Evolutionary conservation across 148 eudicot genomes (phyloP).

Genomic region (Vaccinium corymbosum): DNA sequence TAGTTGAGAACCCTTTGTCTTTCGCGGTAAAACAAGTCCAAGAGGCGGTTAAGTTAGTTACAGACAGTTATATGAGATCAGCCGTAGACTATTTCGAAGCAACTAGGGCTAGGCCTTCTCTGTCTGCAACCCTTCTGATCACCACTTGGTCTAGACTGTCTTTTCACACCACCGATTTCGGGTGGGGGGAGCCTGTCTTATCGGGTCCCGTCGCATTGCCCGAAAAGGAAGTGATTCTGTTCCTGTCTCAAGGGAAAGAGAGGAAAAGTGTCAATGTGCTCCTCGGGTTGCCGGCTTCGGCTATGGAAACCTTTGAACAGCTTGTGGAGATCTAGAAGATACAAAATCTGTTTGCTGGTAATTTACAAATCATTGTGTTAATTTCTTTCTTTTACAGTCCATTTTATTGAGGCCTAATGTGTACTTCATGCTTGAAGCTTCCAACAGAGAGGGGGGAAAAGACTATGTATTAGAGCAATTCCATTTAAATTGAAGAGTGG

Average conservation of each 20-base stretch:
- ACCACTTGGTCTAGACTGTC: constrained; percentile 58
- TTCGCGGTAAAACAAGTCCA: constrained; percentile 42
- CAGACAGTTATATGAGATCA: constrained; percentile 51
- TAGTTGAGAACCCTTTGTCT: constrained; percentile 37
- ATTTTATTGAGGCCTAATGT: neutral
- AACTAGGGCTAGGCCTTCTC: constrained; percentile 48
- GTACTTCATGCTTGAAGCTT: constrained; percentile 6
- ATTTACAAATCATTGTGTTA: neutral
- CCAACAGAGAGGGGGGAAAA: constrained; percentile 9
- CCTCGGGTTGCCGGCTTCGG: constrained; percentile 54
- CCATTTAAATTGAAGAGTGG: constrained; percentile 1
- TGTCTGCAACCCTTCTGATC: constrained; percentile 47
- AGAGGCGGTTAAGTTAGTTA: constrained; percentile 43
- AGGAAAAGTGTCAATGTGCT: constrained; percentile 45
- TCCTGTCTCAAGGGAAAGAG: constrained; percentile 46
- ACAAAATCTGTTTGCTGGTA: neutral
- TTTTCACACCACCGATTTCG: constrained; percentile 54
- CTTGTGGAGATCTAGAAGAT: constrained; percentile 34
- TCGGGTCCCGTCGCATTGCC: constrained; percentile 64
- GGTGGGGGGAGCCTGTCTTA: constrained; percentile 62
- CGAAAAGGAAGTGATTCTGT: constrained; percentile 53
- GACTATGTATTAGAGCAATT: neutral
- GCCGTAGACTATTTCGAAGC: constrained; percentile 56
- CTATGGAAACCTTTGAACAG: constrained; percentile 45
- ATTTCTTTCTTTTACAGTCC: neutral